Conservation (phyloP, 2,329 filamentous ascomycete genomes). For the Dothiorella sarmentorum region DNA sequence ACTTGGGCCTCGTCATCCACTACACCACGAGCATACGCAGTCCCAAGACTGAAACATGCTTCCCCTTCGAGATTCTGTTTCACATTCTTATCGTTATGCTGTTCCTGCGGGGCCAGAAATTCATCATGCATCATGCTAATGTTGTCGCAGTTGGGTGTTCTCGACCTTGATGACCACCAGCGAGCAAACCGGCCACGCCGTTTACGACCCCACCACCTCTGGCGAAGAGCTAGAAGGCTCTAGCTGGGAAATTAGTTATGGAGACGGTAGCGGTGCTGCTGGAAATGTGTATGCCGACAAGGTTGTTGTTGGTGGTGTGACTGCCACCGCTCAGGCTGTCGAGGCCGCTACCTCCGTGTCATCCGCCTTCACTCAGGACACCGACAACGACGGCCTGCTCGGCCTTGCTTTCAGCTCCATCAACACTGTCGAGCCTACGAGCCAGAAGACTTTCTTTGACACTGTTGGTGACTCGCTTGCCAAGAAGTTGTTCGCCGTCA, state of each 20-base stretch:
- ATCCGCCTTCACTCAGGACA: constrained; percentile 48
- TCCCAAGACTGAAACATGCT: neutral
- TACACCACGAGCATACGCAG: neutral
- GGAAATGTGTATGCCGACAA: constrained; percentile 65
- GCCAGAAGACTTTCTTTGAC: constrained; percentile 58
- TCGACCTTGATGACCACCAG: constrained; percentile 54
- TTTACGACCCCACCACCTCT: constrained; percentile 55
- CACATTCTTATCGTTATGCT: neutral
- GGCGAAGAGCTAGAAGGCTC: constrained; percentile 46
- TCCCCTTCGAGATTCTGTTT: neutral
- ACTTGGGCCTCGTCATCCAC: neutral
- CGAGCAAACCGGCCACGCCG: constrained; percentile 52
- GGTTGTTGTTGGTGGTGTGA: constrained; percentile 59
- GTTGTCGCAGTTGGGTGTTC: constrained; percentile 55
- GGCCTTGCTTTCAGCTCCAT: constrained; percentile 12
- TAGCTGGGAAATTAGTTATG: constrained; percentile 62
- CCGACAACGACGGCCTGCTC: constrained; percentile 34
- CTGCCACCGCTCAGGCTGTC: constrained; percentile 60
- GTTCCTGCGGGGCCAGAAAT: neutral
- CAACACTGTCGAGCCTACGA: constrained; percentile 47
- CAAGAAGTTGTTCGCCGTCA: constrained; percentile 55
- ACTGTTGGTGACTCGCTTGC: constrained; percentile 53
- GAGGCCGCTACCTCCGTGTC: constrained; percentile 62
- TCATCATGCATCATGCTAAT: neutral
- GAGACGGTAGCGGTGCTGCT: constrained; percentile 61